Conservation (phyloP, 768 basidiomycete species). For the Macrolepiota dolichaula region DNA sequence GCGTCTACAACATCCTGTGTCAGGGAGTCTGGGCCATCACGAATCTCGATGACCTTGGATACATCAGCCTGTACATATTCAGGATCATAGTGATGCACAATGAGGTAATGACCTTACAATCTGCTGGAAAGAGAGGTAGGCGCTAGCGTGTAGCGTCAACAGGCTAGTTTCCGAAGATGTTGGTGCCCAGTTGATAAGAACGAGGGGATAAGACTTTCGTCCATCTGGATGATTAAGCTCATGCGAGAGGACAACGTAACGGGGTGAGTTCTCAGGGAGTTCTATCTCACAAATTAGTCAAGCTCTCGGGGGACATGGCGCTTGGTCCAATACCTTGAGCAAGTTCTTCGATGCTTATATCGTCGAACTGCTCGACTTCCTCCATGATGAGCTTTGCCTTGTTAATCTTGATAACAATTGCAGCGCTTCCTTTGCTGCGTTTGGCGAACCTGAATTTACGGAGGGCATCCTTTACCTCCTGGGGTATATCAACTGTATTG, state of each 20-base stretch:
- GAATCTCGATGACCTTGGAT: slow-evolving; percentile 75
- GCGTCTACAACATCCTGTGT: slow-evolving; percentile 71
- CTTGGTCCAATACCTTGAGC: slow-evolving; percentile 64
- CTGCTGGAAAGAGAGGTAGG: slow-evolving; percentile 73
- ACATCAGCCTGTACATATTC: slow-evolving; percentile 56
- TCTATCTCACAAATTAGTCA: slow-evolving; percentile 40
- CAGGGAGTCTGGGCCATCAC: slow-evolving; percentile 78
- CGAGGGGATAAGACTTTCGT: slow-evolving; percentile 79
- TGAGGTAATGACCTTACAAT: slow-evolving; percentile 45
- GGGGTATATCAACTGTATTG: slow-evolving; percentile 82
- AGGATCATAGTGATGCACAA: not conserved
- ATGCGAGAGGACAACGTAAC: slow-evolving; percentile 83
- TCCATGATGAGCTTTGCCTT: slow-evolving; percentile 78
- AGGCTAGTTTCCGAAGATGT: slow-evolving; percentile 71
- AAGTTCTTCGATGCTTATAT: slow-evolving; percentile 77
- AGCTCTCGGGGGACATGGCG: not conserved
- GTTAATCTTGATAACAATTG: slow-evolving; percentile 88
- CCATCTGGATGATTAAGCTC: slow-evolving; percentile 80
- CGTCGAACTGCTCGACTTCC: slow-evolving; percentile 76
- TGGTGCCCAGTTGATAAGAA: slow-evolving; percentile 89
- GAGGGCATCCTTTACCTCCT: slow-evolving; percentile 70
- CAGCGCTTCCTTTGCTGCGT: slow-evolving; percentile 68
- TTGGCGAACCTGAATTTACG: slow-evolving; percentile 80
- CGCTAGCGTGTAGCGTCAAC: slow-evolving; percentile 81
- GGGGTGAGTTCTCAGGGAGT: slow-evolving; percentile 82